phyloP scores from a whole-genome alignment of 768 basidiomycete genomes.

The Leccinum barrowsii region DNA sequence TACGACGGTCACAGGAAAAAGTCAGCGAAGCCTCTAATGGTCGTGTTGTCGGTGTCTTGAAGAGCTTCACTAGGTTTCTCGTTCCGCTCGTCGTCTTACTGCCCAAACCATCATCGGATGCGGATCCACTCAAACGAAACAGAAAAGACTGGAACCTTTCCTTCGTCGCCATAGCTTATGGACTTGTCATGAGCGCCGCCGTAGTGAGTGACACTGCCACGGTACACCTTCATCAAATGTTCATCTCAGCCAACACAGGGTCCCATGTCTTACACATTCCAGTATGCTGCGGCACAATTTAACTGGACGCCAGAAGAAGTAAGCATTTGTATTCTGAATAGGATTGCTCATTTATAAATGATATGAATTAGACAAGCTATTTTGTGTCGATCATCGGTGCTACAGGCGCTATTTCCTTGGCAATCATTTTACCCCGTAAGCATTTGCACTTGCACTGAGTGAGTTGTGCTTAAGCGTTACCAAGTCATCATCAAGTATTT shows the following conservation, averaged over 20 bases:
- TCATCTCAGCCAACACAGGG: conserved; percentile 40
- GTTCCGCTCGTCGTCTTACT: conserved; percentile 66
- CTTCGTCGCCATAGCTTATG: conserved; percentile 52
- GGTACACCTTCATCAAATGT: background rate
- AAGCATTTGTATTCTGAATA: conserved; percentile 14
- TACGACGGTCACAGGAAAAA: conserved; percentile 15
- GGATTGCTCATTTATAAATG: background rate
- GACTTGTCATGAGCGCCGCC: conserved; percentile 40
- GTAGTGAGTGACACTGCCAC: conserved; percentile 36
- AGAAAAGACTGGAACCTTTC: conserved; percentile 65
- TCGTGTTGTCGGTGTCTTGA: conserved; percentile 23
- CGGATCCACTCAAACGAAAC: conserved; percentile 39
- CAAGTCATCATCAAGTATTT: conserved; percentile 54
- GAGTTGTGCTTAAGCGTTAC: background rate
- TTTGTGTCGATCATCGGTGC: conserved; percentile 56
- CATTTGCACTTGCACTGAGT: background rate
- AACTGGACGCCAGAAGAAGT: conserved; percentile 67
- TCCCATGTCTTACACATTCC: conserved; percentile 54
- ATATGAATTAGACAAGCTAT: conserved; percentile 56
- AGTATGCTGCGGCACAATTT: conserved; percentile 60
- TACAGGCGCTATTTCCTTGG: conserved; percentile 52
- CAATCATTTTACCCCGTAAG: conserved; percentile 60
- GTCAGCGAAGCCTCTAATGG: background rate
- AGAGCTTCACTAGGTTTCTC: conserved; percentile 57
- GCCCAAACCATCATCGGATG: conserved; percentile 35